Base-by-base conservation (phyloP, 371 early-diverging fungal genomes). In the Mucor piriformis region DNA sequence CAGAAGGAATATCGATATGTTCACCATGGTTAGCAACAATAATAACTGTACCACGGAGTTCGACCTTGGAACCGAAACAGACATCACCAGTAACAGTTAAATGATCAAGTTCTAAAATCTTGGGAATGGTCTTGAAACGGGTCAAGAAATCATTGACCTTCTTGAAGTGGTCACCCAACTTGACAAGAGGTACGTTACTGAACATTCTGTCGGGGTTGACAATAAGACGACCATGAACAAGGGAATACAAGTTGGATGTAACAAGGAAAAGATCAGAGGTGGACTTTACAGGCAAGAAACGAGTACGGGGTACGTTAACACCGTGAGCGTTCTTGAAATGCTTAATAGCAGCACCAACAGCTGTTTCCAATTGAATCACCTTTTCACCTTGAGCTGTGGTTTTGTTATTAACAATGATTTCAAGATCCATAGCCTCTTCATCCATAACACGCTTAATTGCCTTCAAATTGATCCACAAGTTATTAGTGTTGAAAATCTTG, bases 401-500 rank as follows among this genome's bases (percentile, higher is more conserved):
- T 85, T 99, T 99, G 80, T 91, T 73, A 84, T 99, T 99, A 54
- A 95, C 95, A 77, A 99, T 99, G 67, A 99, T 93, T 63, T 99
- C 99, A 64, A 99, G 77, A 59, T 90, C 87, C 65, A 99, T 78
- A 57, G 83, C 85, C 48, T 86, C 81, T 56, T 92, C 83, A 54
- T 92, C 90, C 52, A 98, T 82, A 8, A 96, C 79, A 47, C 97
- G 91, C 84, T 98, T 98, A 72, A 99, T 88, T 15, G 97, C 96
- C 83, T 90, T 92, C 61, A 98, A 77, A 67, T 88, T 91, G 64
- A 99, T 91, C 99, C 99, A 99, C 70, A 98, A 70, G 82, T 98
- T 98, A 87, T 99, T 99, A 60, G 99, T 99, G 88, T 99, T 99
- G 87, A 99, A 99, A 69, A 99, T 99, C 87, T 97, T 96, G 84